Conservation (phyloP, 345 rosid species). For the Excoecaria agallocha region DNA sequence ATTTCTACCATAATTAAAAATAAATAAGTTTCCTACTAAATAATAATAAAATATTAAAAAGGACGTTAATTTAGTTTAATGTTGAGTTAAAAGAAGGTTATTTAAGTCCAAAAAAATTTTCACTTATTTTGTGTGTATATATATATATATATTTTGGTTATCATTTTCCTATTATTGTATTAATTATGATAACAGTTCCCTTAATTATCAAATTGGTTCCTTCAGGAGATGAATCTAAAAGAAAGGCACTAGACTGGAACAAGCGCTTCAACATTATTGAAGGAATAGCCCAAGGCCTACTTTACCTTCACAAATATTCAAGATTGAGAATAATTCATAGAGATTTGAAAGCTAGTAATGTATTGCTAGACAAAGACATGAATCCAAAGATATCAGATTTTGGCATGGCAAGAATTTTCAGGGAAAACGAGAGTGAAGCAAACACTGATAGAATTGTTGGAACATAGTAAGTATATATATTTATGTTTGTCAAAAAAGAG, state of each 20-base stretch:
- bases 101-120: too few species aligned
- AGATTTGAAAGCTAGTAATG: constrained; percentile 25
- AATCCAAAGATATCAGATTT: constrained; percentile 26
- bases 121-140: too few species aligned
- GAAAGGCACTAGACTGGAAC: constrained; percentile 11
- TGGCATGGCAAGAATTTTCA: constrained; percentile 25
- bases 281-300: constrained; percentile 18
- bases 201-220: too few species aligned
- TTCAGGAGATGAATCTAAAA: constrained; percentile 5
- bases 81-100: too few species aligned
- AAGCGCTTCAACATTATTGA: constrained; percentile 10
- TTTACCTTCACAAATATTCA: constrained; percentile 20
- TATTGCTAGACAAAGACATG: constrained; percentile 19
- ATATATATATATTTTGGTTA: too few species aligned
- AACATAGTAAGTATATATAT: constrained; percentile 1
- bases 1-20: too few species aligned
- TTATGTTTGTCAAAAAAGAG: background rate
- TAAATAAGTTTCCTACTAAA: too few species aligned
- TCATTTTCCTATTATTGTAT: too few species aligned
- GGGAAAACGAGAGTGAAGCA: background rate
- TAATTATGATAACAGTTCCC: too few species aligned
- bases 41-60: too few species aligned
- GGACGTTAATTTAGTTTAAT: too few species aligned
- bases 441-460: constrained; percentile 8
- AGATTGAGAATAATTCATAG: constrained; percentile 14